phyloP scores from a whole-genome alignment of 495 filamentous ascomycete species.

The Hapsidospora chrysogenum region DNA sequence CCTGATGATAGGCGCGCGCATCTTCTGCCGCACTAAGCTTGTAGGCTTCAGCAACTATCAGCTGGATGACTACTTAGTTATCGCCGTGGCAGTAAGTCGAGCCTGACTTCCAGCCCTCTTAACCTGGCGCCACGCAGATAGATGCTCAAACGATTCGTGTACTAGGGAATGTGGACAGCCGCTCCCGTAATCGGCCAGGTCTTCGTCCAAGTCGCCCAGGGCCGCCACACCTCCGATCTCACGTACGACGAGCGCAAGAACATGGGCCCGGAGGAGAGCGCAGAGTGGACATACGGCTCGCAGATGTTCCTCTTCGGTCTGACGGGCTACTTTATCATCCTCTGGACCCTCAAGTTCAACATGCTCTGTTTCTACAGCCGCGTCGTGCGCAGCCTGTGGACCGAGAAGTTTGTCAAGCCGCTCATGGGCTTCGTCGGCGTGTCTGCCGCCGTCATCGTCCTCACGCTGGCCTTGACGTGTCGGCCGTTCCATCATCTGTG shows the following conservation, averaged over 20 bases:
- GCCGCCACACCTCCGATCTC: constrained; percentile 5
- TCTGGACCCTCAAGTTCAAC: constrained; percentile 7
- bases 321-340: constrained; percentile 5
- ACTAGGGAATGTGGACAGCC: constrained; percentile 7
- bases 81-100: no score
- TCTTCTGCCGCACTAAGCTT: no score
- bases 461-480: constrained; percentile 5
- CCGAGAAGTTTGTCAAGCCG: constrained; percentile 6
- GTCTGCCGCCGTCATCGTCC: constrained; percentile 3
- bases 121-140: no score
- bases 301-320: constrained; percentile 7
- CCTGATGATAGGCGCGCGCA: no score
- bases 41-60: no score
- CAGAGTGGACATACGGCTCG: constrained; percentile 8
- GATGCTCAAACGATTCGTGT: no score
- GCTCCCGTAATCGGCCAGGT: constrained; percentile 3
- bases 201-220: constrained; percentile 5
- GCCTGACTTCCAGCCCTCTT: no score
- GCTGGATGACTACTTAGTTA: no score
- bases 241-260: constrained; percentile 4
- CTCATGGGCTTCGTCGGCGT: constrained; percentile 4
- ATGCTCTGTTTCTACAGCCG: constrained; percentile 8
- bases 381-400: constrained; percentile 5
- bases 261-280: constrained; percentile 3
- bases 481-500: constrained; percentile 5